Evolutionary conservation across 805 yeast species (phyloP).

Genomic region (Candida adriatica): DNA sequence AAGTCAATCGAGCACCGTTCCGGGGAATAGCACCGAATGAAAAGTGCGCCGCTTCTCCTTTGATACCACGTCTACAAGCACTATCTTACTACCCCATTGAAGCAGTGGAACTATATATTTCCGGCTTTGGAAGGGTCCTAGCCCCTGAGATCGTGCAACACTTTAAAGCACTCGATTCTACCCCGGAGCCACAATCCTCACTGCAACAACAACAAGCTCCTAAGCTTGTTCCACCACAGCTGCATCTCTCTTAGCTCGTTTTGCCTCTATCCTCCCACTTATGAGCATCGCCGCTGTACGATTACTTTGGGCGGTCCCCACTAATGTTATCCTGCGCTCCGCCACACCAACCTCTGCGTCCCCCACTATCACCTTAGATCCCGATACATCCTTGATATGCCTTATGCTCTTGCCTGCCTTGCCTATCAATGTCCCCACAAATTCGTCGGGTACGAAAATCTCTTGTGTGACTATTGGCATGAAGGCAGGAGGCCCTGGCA

Average conservation of each 20-base stretch:
- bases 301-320: slow-evolving; percentile 60
- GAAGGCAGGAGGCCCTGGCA: slow-evolving; percentile 1
- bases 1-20: no score
- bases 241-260: background rate
- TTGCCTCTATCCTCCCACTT: slow-evolving; percentile 54
- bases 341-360: slow-evolving; percentile 44
- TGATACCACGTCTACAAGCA: no score
- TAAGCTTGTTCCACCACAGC: background rate
- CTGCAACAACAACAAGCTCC: no score
- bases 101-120: no score
- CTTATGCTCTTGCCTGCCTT: slow-evolving; percentile 79
- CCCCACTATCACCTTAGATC: slow-evolving; percentile 68
- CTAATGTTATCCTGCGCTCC: slow-evolving; percentile 60
- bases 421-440: slow-evolving; percentile 81
- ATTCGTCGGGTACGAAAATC: slow-evolving; percentile 66
- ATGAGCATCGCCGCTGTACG: slow-evolving; percentile 69
- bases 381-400: slow-evolving; percentile 68
- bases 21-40: no score
- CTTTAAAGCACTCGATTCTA: no score
- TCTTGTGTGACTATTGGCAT: slow-evolving; percentile 41
- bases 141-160: no score
- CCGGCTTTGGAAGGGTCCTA: no score
- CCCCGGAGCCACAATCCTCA: no score
- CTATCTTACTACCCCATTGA: no score
- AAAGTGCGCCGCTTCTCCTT: no score